These are phyloP conservation scores for Daucus carota DNA, from an alignment of 129 eudicot genomes.

Conservation along the genomic window DNA sequence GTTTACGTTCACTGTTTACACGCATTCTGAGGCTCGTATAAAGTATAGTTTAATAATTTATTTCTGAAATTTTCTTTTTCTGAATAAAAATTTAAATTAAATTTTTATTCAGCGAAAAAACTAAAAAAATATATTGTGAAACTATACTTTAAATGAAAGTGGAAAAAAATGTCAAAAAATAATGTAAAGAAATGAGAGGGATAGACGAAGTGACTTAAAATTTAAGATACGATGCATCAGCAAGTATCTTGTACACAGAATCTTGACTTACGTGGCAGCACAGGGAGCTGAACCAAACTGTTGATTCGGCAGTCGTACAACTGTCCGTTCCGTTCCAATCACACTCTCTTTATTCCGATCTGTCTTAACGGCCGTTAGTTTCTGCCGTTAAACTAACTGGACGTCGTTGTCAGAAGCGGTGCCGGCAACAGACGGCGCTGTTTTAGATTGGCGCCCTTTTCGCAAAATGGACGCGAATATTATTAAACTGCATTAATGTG, in stretches of 20 bases:
- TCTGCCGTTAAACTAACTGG: slow-evolving; percentile 5
- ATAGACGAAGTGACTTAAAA: too few relatives aligned
- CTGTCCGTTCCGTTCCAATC: slow-evolving; percentile 1
- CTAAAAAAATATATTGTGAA: too few relatives aligned
- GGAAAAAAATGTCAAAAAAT: too few relatives aligned
- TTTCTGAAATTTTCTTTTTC: too few relatives aligned
- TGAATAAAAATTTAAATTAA: too few relatives aligned
- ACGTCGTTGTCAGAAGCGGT: slow-evolving; percentile 19
- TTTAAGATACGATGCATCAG: background rate
- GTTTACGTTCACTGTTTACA: too few relatives aligned
- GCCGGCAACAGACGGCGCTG: slow-evolving; percentile 58
- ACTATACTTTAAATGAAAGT: too few relatives aligned
- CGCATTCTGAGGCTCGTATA: too few relatives aligned
- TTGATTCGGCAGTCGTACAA: slow-evolving; percentile 21
- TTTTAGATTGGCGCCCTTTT: slow-evolving; percentile 21
- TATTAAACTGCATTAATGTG: background rate
- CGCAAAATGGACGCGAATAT: slow-evolving; percentile 9
- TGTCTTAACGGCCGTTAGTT: slow-evolving; percentile 23
- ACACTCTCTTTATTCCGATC: slow-evolving; percentile 8
- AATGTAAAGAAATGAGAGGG: too few relatives aligned
- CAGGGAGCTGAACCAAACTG: background rate
- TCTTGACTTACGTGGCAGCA: background rate
- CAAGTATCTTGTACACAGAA: background rate
- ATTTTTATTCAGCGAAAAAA: too few relatives aligned
- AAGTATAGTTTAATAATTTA: too few relatives aligned